Percentiles rank a stretch among this genome's conserved stretches.
Evolutionary conservation across 2,329 filamentous ascomycete genomes (phyloP).

Genomic region (Talaromyces funiculosus): DNA sequence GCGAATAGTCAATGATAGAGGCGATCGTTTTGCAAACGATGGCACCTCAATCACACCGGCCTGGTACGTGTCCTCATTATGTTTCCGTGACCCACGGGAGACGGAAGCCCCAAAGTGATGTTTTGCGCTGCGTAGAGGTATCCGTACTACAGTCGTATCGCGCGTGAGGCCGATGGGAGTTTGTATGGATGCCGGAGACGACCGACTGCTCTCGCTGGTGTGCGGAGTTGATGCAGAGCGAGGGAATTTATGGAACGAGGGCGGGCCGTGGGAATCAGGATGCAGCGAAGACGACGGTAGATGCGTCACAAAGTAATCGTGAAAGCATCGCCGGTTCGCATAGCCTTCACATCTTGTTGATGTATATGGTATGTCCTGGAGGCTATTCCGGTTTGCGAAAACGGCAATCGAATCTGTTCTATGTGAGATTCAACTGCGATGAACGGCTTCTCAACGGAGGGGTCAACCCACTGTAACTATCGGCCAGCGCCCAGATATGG

Average conservation of each 20-base stretch:
- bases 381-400: constrained; percentile 26
- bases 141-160: constrained; percentile 89
- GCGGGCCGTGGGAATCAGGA: constrained; percentile 67
- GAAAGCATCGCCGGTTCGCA: constrained; percentile 56
- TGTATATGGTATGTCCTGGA: constrained; percentile 17
- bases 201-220: constrained; percentile 41
- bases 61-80: constrained; percentile 93
- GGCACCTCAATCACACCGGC: constrained; percentile 90
- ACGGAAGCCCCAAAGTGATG: constrained; percentile 85
- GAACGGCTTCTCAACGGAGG: neutral
- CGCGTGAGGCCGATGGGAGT: constrained; percentile 54
- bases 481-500: constrained; percentile 34
- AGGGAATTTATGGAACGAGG: constrained; percentile 77
- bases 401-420: constrained; percentile 31
- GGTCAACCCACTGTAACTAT: constrained; percentile 31
- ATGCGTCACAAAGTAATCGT: constrained; percentile 97
- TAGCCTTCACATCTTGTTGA: neutral
- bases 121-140: constrained; percentile 86
- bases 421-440: constrained; percentile 12
- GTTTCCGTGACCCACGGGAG: constrained; percentile 73
- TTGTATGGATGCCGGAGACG: constrained; percentile 54
- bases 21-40: constrained; percentile 79
- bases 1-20: constrained; percentile 53
- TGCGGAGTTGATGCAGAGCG: constrained; percentile 79
- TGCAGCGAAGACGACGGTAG: constrained; percentile 89